Base-by-base conservation (phyloP, 2,329 filamentous ascomycete species). In the Fusarium verticillioides region DNA sequence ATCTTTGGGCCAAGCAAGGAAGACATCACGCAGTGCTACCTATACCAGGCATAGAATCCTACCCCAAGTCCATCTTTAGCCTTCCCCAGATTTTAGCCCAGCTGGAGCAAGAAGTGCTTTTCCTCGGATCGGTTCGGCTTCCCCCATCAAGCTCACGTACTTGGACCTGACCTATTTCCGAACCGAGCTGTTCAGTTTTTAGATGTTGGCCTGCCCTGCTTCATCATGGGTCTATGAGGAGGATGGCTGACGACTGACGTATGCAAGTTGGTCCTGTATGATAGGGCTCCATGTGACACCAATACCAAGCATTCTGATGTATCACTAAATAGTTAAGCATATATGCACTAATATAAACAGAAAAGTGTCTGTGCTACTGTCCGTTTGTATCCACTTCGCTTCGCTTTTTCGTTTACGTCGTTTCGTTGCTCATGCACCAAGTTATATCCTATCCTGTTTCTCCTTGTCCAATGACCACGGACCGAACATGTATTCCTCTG, bases 381-480 rank as follows among this genome's bases (percentile, higher is more conserved):
- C 39, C 44, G 54, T 46, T 37, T 46, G 60, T 44, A 47, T 44
- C 53, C 49, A 60, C 66, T 73, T 43, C 49, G 40, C 65, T 72
- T 37, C 44, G 37, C 36, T 52, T 54, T 60, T 68, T 54, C 47
- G 50, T 72, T 64, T 57, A 67, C 46, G 42, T 73, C 66, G 54
- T 64, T 52, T 73, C 71, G 57, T 73, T 59, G 72, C 71, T 73
- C 71, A 72, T 73, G 54, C 73, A n/a, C 40, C 42, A 60, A 65
- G 65, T 43, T 40, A 42, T 61, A 68, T 43, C 63, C 65, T 63
- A 57, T 68, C 47, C 62, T 61, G 28, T 37, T 54, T 46, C 53
- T 63, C 40, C 44, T 54, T 47, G 42, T 60, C 66, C 60, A 70
- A 59, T 28, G 42, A 53, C 60, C 32, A 52, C 32, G 16, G 49